Evolutionary conservation across 768 basidiomycete species (phyloP).

Genomic region (Naganishia onofrii): DNA sequence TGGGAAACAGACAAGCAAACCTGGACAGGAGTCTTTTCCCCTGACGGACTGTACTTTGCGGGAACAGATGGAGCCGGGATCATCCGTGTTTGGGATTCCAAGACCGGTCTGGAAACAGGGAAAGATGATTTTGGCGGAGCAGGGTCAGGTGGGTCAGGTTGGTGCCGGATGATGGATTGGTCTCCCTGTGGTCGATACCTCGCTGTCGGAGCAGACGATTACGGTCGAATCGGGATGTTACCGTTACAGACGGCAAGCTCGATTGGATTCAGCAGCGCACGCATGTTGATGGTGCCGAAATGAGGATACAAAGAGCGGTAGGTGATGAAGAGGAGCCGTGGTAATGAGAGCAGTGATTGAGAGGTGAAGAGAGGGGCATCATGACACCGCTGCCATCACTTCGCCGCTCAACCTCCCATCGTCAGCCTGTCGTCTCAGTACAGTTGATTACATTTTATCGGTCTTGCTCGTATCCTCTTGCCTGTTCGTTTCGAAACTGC

Average conservation of each 20-base stretch:
- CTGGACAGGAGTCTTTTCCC: constrained; percentile 9
- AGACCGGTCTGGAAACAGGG: neutral
- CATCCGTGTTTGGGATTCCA: constrained; percentile 11
- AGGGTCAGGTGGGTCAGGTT: no score
- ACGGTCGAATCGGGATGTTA: neutral
- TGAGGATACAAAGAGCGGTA: no score
- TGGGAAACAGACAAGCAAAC: constrained; percentile 18
- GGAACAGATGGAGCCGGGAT: constrained; percentile 8
- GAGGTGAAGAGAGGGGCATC: no score
- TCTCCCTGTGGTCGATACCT: constrained; percentile 7
- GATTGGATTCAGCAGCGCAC: neutral
- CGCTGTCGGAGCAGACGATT: neutral
- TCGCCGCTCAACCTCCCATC: no score
- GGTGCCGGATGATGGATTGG: constrained; percentile 9
- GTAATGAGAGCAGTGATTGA: no score
- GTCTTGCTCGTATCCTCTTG: no score
- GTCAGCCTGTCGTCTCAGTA: no score
- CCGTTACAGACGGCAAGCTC: neutral
- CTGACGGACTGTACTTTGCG: neutral
- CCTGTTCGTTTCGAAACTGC: no score
- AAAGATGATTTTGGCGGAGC: neutral
- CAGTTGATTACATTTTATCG: no score
- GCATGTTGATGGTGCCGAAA: no score
- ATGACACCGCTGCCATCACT: no score
- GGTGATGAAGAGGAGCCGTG: no score